A percentile compares a stretch with the other conserved stretches of the same genome.
phyloP scores from a whole-genome alignment of 2,329 filamentous ascomycete species.

The Dactylellina parvicollis region DNA sequence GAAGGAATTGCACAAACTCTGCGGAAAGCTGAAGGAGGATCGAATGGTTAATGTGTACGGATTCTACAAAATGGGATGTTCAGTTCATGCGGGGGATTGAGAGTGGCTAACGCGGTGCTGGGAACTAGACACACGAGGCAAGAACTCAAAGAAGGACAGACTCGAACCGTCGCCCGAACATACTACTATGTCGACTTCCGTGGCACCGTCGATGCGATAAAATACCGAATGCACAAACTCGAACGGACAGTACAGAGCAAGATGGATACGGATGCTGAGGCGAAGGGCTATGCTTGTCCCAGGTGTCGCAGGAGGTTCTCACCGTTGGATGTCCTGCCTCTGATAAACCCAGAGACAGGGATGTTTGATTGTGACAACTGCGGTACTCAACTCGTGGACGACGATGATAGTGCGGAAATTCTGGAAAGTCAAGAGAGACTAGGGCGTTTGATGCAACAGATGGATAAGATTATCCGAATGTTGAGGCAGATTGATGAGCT shows the following conservation, averaged over 20 bases:
- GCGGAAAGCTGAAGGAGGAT: slow-evolving; percentile 84
- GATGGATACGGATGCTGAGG: slow-evolving; percentile 63
- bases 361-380: slow-evolving; percentile 89
- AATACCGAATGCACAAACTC: slow-evolving; percentile 88
- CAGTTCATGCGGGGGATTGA: background rate
- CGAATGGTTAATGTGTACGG: slow-evolving; percentile 82
- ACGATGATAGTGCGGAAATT: slow-evolving; percentile 75
- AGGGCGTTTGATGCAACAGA: slow-evolving; percentile 76
- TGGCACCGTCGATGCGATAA: slow-evolving; percentile 92
- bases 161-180: slow-evolving; percentile 82
- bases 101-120: background rate
- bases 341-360: slow-evolving; percentile 69
- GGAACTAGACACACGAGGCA: slow-evolving; percentile 72
- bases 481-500: slow-evolving; percentile 80
- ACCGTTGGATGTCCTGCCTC: slow-evolving; percentile 84
- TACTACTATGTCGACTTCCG: slow-evolving; percentile 99
- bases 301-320: slow-evolving; percentile 88
- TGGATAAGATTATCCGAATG: slow-evolving; percentile 79
- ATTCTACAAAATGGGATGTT: slow-evolving; percentile 16
- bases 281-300: slow-evolving; percentile 82
- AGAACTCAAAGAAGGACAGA: slow-evolving; percentile 81
- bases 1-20: slow-evolving; percentile 90
- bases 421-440: slow-evolving; percentile 65
- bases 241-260: slow-evolving; percentile 87
- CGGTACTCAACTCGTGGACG: slow-evolving; percentile 70